These are phyloP conservation scores for Sclerotinia glacialis DNA, from an alignment of 2,329 filamentous ascomycete genomes.

Conservation along the genomic window DNA sequence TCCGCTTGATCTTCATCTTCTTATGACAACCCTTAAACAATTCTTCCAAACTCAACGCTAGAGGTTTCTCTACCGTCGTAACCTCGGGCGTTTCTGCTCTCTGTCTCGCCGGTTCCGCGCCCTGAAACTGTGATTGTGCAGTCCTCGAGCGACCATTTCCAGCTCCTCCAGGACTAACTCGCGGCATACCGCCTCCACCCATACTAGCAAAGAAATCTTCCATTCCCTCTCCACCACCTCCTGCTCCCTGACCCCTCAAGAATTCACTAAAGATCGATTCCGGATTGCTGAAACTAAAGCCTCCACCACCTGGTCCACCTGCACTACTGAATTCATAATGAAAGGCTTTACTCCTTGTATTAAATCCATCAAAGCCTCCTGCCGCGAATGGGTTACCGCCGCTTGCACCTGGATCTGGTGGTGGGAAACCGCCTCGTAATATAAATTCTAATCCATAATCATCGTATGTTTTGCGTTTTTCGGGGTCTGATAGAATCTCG, in stretches of 20 bases:
- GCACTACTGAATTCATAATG: constrained; percentile 49
- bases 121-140: constrained; percentile 40
- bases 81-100: constrained; percentile 70
- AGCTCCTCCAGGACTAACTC: constrained; percentile 47
- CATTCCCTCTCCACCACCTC: constrained; percentile 45
- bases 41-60: constrained; percentile 83
- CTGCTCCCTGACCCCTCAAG: constrained; percentile 56
- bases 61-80: constrained; percentile 80
- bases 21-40: constrained; percentile 83
- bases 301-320: constrained; percentile 48
- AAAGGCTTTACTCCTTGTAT: constrained; percentile 49
- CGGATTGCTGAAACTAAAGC: constrained; percentile 81
- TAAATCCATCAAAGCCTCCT: constrained; percentile 53
- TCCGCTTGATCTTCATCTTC: constrained; percentile 98
- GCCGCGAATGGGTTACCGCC: constrained; percentile 60
- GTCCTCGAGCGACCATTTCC: constrained; percentile 46
- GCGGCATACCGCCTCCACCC: constrained; percentile 27
- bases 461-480: constrained; percentile 95
- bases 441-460: constrained; percentile 93
- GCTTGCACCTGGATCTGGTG: constrained; percentile 55
- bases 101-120: constrained; percentile 42
- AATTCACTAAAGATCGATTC: constrained; percentile 86
- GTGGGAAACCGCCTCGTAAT: constrained; percentile 72
- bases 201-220: constrained; percentile 50
- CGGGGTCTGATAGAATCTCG: constrained; percentile 94